Percentiles rank a stretch among this genome's conserved stretches.
phyloP scores from a whole-genome alignment of 768 basidiomycete species.

The Tricholoma sp. region DNA sequence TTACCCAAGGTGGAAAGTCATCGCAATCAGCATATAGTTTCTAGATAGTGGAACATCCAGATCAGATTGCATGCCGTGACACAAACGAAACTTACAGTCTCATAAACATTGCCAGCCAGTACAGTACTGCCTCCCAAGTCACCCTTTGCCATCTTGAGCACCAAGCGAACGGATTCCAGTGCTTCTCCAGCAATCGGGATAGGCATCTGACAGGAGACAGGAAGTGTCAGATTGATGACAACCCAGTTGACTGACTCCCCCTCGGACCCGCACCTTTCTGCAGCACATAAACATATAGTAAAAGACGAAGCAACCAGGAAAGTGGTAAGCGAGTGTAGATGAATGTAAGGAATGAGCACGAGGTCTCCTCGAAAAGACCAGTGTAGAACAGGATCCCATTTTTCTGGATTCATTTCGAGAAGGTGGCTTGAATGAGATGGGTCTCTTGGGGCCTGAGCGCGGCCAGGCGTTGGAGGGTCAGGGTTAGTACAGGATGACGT shows the following conservation, averaged over 20 bases:
- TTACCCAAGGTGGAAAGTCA: conserved; percentile 69
- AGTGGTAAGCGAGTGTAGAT: conserved; percentile 40
- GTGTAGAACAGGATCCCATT: conserved; percentile 30
- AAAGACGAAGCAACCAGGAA: conserved; percentile 45
- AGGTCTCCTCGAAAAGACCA: conserved; percentile 36
- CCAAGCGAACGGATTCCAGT: conserved; percentile 39
- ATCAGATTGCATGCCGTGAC: background rate
- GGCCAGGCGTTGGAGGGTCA: too few species aligned
- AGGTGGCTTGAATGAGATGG: too few species aligned
- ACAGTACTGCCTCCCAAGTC: conserved; percentile 49
- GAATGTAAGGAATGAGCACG: conserved; percentile 34
- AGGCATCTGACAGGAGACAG: conserved; percentile 33
- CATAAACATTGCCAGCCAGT: conserved; percentile 52
- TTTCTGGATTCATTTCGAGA: conserved; percentile 8
- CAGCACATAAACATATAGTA: conserved; percentile 41
- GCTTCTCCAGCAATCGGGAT: conserved; percentile 42
- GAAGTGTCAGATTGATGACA: background rate
- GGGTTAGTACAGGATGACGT: too few species aligned
- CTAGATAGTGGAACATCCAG: conserved; percentile 24
- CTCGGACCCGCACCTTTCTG: conserved; percentile 48
- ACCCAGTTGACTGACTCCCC: too few species aligned
- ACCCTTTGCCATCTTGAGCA: conserved; percentile 41
- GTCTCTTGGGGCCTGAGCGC: too few species aligned
- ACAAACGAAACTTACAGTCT: conserved; percentile 46
- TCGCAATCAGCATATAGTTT: conserved; percentile 68